Evolutionary conservation across 164 flowering plant genomes (phyloP).

Genomic region (Tinospora cordifolia): DNA sequence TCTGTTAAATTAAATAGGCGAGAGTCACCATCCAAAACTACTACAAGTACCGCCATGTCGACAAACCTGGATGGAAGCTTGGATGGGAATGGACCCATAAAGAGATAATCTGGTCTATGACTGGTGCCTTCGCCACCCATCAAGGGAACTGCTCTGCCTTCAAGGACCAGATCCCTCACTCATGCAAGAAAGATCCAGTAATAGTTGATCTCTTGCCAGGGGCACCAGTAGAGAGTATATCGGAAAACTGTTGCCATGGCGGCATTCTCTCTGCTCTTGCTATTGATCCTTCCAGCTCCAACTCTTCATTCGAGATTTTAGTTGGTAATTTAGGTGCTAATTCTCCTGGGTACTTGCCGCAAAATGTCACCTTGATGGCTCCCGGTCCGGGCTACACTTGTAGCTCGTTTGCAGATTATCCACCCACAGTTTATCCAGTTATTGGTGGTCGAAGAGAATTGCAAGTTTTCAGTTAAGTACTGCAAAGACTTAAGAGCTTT

Average conservation of each 20-base stretch:
- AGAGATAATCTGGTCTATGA: constrained; percentile 51
- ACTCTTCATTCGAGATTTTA: constrained; percentile 39
- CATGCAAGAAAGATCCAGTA: constrained; percentile 36
- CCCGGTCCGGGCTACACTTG: constrained; percentile 66
- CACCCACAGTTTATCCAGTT: constrained; percentile 36
- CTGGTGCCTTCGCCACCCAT: constrained; percentile 47
- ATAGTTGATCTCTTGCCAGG: constrained; percentile 40
- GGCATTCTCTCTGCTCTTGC: constrained; percentile 42
- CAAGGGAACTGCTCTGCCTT: constrained; percentile 47
- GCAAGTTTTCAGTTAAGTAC: constrained; percentile 53
- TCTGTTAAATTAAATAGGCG: constrained; percentile 28
- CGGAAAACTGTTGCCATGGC: constrained; percentile 43
- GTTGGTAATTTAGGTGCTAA: constrained; percentile 35
- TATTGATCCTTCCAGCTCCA: constrained; percentile 33
- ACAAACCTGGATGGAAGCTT: constrained; percentile 50
- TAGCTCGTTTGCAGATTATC: constrained; percentile 24
- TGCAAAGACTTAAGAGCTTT: background rate
- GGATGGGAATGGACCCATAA: constrained; percentile 49
- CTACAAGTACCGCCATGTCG: constrained; percentile 52
- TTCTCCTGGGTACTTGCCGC: constrained; percentile 20
- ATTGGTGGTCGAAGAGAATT: constrained; percentile 36
- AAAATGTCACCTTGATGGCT: constrained; percentile 40
- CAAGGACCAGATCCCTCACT: constrained; percentile 38
- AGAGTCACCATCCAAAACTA: constrained; percentile 52
- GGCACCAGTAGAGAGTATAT: constrained; percentile 24